phyloP scores from a whole-genome alignment of 768 basidiomycete genomes.

The Gloeostereum incarnatum region DNA sequence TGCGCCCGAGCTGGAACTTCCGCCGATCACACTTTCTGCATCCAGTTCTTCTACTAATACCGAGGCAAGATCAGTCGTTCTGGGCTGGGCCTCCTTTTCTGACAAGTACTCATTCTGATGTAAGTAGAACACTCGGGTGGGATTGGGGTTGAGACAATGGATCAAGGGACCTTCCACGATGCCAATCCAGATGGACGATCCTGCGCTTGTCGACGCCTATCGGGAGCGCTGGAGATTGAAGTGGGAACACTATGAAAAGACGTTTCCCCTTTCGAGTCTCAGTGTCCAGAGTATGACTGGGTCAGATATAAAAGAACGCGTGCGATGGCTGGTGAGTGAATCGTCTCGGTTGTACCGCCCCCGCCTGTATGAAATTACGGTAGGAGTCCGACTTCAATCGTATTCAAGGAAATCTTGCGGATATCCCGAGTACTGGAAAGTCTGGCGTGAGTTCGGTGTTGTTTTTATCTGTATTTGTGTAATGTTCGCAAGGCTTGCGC shows the following conservation, averaged over 20 bases:
- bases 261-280: background rate
- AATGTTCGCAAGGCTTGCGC: background rate
- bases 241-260: constrained; percentile 7
- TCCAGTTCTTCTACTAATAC: too few species aligned
- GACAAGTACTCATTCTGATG: too few species aligned
- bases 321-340: constrained; percentile 1
- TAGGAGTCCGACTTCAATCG: background rate
- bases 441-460: background rate
- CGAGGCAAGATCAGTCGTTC: too few species aligned
- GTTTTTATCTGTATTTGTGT: background rate
- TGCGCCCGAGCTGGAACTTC: too few species aligned
- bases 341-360: background rate
- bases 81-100: too few species aligned
- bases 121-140: too few species aligned
- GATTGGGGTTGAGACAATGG: too few species aligned
- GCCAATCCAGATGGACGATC: background rate
- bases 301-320: constrained; percentile 1
- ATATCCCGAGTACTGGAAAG: background rate
- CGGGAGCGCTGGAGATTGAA: constrained; percentile 7
- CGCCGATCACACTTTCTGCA: too few species aligned
- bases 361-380: background rate
- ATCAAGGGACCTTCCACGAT: background rate
- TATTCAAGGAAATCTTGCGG: background rate
- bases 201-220: constrained; percentile 4
- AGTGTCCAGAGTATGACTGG: constrained; percentile 1